Evolutionary conservation across 202 grass and related monocot genomes (phyloP), one percentile per base, ranked within the genome.

Genomic region (Zoysia matrella): DNA sequence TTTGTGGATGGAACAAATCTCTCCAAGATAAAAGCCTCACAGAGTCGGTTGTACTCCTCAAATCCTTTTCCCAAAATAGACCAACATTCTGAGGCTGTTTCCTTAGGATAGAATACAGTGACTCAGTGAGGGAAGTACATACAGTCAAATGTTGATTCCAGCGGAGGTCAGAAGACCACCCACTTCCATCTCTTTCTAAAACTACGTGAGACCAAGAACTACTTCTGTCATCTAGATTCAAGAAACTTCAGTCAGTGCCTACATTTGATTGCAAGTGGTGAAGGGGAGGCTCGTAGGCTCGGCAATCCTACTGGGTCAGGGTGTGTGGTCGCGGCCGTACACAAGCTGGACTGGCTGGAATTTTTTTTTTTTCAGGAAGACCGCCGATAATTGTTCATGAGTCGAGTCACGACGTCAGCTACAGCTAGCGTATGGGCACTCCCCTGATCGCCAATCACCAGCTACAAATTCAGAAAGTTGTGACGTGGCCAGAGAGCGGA

Each of bases 81-180:
- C 96, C 75, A 30, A 88, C 89, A 91, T 98, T 98, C 9, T 77
- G 82, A 6, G 92, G 96, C 47, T 93, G 96, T 71, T 98, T 98
- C 80, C 92, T 95, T 73, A 95, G 78, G 72, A 98, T 80, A 1
- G 96, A 98, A 71, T 98, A 95, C 41, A 95, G 75, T 10, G 87
- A 95, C 30, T 36, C 30, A 36, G 30, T 46, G 91, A 63, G 47
- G 95, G 85, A 82, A 98, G 70, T 47, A 77, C 68, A 74, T 85
- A 95, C 11, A 93, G 30, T 6, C 92, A 90, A 4, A 95, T 95
- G 87, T 98, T 98, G 62, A 98, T 95, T 71, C 96, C 92, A 52
- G 92, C 92, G 63, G 96, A 98, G 70, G 89, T 91, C 77, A 98
- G 81, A 30, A 98, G 91, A 85, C 86, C 95, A 9, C 54, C 88